Conservation (phyloP, 2,329 filamentous ascomycete species). For the Paramyrothecium sp. region DNA sequence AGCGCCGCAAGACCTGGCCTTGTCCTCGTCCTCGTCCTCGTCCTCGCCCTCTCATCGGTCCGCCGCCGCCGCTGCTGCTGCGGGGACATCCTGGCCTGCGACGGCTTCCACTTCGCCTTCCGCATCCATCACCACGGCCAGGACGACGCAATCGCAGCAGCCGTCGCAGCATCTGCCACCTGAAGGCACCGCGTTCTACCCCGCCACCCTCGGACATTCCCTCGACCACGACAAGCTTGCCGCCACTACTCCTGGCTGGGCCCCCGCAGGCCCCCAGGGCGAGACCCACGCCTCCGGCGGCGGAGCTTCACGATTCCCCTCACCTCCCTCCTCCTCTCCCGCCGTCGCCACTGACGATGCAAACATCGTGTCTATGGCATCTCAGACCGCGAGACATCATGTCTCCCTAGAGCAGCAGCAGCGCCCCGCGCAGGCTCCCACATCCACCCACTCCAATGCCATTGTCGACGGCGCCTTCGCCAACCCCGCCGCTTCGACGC, state of each 20-base stretch:
- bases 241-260: background rate
- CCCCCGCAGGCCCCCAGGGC: background rate
- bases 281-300: constrained; percentile 17
- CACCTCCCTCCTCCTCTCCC: constrained; percentile 53
- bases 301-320: constrained; percentile 49
- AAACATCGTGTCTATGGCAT: constrained; percentile 48
- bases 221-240: background rate
- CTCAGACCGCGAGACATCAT: constrained; percentile 29
- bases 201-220: background rate
- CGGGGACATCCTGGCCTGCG: background rate
- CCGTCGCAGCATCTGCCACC: background rate
- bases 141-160: constrained; percentile 1
- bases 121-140: constrained; percentile 12
- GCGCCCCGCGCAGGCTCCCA: too few relatives aligned
- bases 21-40: constrained; percentile 8
- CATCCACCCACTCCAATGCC: too few relatives aligned
- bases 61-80: background rate
- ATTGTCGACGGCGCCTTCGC: constrained; percentile 14
- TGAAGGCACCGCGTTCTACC: background rate
- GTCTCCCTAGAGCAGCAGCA: constrained; percentile 20
- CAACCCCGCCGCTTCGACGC: constrained; percentile 6
- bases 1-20: constrained; percentile 1
- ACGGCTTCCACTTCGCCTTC: constrained; percentile 4
- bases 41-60: constrained; percentile 13
- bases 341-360: constrained; percentile 40